A percentile compares a stretch with the other conserved stretches of the same genome.
These are phyloP conservation scores for Spizellomyces punctatus DNA, from an alignment of 192 early-diverging fungal species.

Conservation along the genomic window DNA sequence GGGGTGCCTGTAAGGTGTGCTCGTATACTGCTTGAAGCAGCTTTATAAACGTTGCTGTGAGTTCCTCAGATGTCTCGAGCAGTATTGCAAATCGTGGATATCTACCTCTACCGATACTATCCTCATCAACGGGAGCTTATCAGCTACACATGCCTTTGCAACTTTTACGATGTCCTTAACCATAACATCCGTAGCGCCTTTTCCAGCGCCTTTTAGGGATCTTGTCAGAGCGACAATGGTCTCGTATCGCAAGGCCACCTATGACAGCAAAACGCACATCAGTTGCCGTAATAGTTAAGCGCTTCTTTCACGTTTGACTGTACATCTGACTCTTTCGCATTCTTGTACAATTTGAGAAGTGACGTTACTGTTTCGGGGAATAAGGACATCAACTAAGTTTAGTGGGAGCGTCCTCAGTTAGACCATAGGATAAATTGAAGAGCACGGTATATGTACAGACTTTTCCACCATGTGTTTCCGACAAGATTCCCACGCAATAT, in stretches of 20 bases:
- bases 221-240: slow-evolving; percentile 64
- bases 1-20: slow-evolving; percentile 43
- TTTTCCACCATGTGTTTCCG: slow-evolving; percentile 75
- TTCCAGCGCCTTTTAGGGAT: slow-evolving; percentile 74
- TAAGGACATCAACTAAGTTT: slow-evolving; percentile 61
- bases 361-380: slow-evolving; percentile 64
- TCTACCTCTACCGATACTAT: slow-evolving; percentile 61
- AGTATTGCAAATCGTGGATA: too few species aligned
- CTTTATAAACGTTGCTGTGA: slow-evolving; percentile 23
- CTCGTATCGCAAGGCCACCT: slow-evolving; percentile 65
- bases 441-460: slow-evolving; percentile 31
- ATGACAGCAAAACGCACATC: not conserved
- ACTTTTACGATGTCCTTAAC: slow-evolving; percentile 74
- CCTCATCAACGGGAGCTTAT: slow-evolving; percentile 73
- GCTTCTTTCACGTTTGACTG: slow-evolving; percentile 17
- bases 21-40: slow-evolving; percentile 54
- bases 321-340: slow-evolving; percentile 64
- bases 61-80: too few species aligned
- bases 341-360: slow-evolving; percentile 70
- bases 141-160: slow-evolving; percentile 63
- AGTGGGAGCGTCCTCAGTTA: too few species aligned
- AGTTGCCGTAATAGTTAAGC: not conserved
- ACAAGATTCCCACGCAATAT: slow-evolving; percentile 73
- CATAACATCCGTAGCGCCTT: slow-evolving; percentile 66
- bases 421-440: too few species aligned